These are phyloP conservation scores for Pestalotiopsis fici DNA, from an alignment of 2,329 filamentous ascomycete species.

Conservation along the genomic window DNA sequence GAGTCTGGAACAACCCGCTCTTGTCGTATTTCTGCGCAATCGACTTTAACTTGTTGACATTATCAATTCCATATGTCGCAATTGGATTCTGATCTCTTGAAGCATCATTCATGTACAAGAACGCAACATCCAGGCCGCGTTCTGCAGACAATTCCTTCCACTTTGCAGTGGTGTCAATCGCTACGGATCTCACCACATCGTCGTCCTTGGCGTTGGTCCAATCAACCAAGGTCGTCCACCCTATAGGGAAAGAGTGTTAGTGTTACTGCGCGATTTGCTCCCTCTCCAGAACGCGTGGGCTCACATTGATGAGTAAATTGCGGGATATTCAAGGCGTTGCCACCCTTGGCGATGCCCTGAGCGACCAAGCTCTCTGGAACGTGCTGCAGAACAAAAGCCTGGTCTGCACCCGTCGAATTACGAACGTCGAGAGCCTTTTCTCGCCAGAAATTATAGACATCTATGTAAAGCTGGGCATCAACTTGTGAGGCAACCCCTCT, in stretches of 20 bases:
- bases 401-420: not conserved
- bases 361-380: not conserved
- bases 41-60: conserved; percentile 22
- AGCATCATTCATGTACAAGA: conserved; percentile 42
- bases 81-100: conserved; percentile 35
- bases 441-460: not conserved
- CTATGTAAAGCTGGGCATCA: not conserved
- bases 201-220: conserved; percentile 22
- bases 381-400: not conserved
- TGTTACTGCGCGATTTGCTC: not conserved
- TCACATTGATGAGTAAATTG: not conserved
- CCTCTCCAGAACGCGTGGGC: not conserved
- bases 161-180: conserved; percentile 16
- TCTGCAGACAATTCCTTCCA: conserved; percentile 11
- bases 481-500: not conserved
- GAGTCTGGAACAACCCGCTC: conserved; percentile 13
- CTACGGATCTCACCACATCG: conserved; percentile 22
- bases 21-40: conserved; percentile 25
- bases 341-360: not conserved
- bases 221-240: conserved; percentile 22
- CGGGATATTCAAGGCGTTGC: not conserved
- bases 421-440: not conserved
- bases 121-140: conserved; percentile 21
- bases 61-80: conserved; percentile 32
- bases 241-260: conserved; percentile 15